These are phyloP conservation scores for Ramularia endophylla DNA, from an alignment of 2,329 filamentous ascomycete species.

Conservation along the genomic window DNA sequence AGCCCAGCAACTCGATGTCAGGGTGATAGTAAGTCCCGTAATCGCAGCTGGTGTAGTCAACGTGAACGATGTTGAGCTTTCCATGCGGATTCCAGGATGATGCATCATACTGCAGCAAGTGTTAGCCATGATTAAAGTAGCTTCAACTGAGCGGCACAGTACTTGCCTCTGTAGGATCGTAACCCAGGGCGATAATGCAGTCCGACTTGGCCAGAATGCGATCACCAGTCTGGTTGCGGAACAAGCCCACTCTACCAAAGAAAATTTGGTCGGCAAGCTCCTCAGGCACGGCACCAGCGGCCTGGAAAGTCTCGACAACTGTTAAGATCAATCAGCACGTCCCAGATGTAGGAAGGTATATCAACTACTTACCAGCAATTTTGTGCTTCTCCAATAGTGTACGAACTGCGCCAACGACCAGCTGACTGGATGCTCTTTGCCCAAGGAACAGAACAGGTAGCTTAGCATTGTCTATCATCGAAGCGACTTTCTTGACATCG, in stretches of 20 bases:
- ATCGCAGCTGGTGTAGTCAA: constrained; percentile 39
- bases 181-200: constrained; percentile 42
- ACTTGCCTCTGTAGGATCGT: constrained; percentile 39
- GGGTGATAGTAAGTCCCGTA: constrained; percentile 40
- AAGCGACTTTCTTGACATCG: constrained; percentile 31
- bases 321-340: too few species aligned
- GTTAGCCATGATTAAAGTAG: too few species aligned
- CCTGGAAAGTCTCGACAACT: constrained; percentile 48
- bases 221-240: constrained; percentile 46
- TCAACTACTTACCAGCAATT: constrained; percentile 26
- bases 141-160: too few species aligned
- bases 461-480: constrained; percentile 29
- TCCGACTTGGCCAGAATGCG: constrained; percentile 40
- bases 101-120: constrained; percentile 35
- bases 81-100: constrained; percentile 40
- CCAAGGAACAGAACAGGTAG: constrained; percentile 44
- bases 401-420: constrained; percentile 39
- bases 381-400: constrained; percentile 37
- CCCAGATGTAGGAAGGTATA: too few species aligned
- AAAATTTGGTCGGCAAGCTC: constrained; percentile 40
- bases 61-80: constrained; percentile 37
- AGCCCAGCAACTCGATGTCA: constrained; percentile 39
- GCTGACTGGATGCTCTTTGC: constrained; percentile 37
- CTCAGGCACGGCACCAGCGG: constrained; percentile 42
- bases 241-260: constrained; percentile 44